Percentiles rank a stretch among this genome's conserved stretches.
Conservation (phyloP, 768 basidiomycete species). For the Tricholoma flavovirens region DNA sequence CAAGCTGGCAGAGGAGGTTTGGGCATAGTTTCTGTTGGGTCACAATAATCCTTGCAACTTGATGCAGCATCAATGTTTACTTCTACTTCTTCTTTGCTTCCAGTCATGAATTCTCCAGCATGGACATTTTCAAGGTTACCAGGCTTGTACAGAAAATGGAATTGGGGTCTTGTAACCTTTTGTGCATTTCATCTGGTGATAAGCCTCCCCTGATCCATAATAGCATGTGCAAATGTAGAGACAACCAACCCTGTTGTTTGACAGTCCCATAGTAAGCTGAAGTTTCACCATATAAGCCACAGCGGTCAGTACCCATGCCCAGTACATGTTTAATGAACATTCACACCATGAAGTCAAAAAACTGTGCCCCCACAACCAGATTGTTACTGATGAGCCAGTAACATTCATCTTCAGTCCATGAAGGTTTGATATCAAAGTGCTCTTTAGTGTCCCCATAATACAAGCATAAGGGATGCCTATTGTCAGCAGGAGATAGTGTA, state of each 20-base stretch:
- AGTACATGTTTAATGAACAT: conserved; percentile 21
- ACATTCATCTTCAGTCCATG: conserved; percentile 2
- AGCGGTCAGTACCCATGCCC: conserved; percentile 9
- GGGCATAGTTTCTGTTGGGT: too few species aligned
- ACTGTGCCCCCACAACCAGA: conserved; percentile 25
- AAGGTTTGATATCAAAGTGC: neutral
- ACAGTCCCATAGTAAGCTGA: conserved; percentile 21
- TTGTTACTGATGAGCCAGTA: conserved; percentile 5
- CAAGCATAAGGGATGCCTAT: conserved; percentile 30
- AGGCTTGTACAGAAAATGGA: neutral
- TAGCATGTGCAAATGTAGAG: conserved; percentile 24
- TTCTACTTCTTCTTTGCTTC: conserved; percentile 4
- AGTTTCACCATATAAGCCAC: conserved; percentile 24
- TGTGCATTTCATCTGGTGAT: too few species aligned
- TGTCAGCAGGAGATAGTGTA: too few species aligned
- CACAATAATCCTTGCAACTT: neutral
- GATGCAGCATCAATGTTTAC: neutral
- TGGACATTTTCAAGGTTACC: neutral
- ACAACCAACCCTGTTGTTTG: conserved; percentile 26
- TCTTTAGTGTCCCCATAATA: conserved; percentile 24
- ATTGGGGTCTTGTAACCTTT: neutral
- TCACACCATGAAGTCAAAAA: too few species aligned
- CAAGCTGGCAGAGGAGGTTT: too few species aligned
- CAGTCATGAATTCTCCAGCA: too few species aligned
- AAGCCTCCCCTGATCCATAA: neutral